phyloP scores from a whole-genome alignment of 768 basidiomycete species.

The Hericium erinaceus region DNA sequence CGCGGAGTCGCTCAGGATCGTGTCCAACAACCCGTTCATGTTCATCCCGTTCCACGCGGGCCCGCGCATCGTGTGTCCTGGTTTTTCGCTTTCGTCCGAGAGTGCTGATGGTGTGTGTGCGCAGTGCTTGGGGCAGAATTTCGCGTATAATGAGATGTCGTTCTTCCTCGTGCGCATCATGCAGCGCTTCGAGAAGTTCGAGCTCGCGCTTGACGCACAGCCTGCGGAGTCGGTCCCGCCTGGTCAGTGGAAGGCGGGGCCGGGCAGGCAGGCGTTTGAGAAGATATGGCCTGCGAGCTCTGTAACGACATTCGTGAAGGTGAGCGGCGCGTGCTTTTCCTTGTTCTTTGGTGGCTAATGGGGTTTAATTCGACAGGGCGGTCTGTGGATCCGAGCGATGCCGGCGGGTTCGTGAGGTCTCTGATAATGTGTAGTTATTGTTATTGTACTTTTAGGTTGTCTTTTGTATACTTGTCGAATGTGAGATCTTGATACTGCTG shows the following conservation, averaged over 20 bases:
- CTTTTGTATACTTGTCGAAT: no score
- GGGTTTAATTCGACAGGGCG: neutral
- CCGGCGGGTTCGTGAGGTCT: no score
- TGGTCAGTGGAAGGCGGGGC: neutral
- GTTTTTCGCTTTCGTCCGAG: neutral
- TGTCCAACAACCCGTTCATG: slow-evolving; percentile 52
- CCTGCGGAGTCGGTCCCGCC: slow-evolving; percentile 4
- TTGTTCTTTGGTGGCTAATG: neutral
- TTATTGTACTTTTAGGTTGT: no score
- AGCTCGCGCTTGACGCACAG: slow-evolving; percentile 10
- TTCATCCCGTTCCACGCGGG: slow-evolving; percentile 62
- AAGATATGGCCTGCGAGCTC: neutral
- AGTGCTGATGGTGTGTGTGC: neutral
- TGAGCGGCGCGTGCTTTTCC: neutral
- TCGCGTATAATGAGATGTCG: slow-evolving; percentile 44
- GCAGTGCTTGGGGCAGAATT: slow-evolving; percentile 44
- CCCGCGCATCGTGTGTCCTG: slow-evolving; percentile 33
- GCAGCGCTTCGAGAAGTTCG: slow-evolving; percentile 12
- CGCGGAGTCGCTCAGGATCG: slow-evolving; percentile 36
- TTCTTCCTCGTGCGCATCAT: slow-evolving; percentile 35
- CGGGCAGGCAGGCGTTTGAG: neutral
- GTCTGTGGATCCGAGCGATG: neutral
- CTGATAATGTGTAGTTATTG: no score
- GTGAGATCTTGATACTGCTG: no score
- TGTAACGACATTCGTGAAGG: neutral